Base-by-base conservation (phyloP, 768 basidiomycete species). In the Xerocomus spinulosus region DNA sequence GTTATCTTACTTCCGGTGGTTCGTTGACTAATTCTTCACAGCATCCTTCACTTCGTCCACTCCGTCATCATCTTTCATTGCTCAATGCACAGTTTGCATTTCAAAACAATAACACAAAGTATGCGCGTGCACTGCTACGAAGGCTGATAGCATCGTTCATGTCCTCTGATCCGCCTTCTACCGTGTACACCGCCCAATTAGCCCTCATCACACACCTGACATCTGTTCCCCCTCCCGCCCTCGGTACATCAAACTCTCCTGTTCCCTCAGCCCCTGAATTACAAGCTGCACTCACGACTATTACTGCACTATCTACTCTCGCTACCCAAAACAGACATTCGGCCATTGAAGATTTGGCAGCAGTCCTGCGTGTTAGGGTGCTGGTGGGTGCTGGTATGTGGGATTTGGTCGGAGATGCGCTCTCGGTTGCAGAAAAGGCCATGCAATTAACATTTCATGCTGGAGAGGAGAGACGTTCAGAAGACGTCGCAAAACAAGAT, bases 41-140 rank as follows among this genome's bases (percentile, higher is more conserved):
- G 82, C 82, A 85, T 56, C 83, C 87, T 3, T 75, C 83, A 9
- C 70, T 91, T 9, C 73, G 80, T 44, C 65, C 72, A 7, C 82
- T 84, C 59, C 77, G 74, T 35, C 77, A 78, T 4, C 77, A 79
- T 48, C 67, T 91, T 20, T 75, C 77, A 1, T 68, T 80, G 32
- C 76, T 87, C 28, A 82, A 83, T 15, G 79, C 83, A 4, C 80
- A 76, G 30, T 72, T 89, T 7, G 56, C 64, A 3, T 54, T 41
- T 70, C 80, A 25, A 58, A 68, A 36, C 62, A 69, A 70, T 72
- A 78, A 56, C 66, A 74, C 71, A 5, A 86, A 82, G 62, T 78
- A 78, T 51, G 79, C 82, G 0, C 80, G 81, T 32, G 78, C 75
- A 12, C 69, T 79, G 14, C 66, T 88, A 32, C 77, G 78, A 24